A percentile compares a stretch with the other conserved stretches of the same genome.
These are phyloP conservation scores for Diaporthe eres DNA, from an alignment of 2,329 filamentous ascomycete genomes.

Conservation along the genomic window DNA sequence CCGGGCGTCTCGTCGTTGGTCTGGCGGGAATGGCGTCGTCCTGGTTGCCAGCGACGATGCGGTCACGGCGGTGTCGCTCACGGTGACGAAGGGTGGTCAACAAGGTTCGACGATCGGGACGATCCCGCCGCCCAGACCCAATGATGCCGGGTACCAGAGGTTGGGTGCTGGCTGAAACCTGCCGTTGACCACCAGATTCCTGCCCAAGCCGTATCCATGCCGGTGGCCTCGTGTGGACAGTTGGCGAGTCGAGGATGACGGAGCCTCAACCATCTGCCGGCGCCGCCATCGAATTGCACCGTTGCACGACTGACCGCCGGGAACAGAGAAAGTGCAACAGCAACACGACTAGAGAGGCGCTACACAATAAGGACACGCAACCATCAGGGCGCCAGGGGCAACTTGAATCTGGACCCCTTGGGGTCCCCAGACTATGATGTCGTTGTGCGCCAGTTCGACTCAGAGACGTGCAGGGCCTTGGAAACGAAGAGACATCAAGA, in stretches of 20 bases:
- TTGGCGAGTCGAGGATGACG: not conserved
- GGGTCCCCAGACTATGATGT: slow-evolving; percentile 15
- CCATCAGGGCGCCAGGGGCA: not conserved
- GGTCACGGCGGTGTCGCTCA: not conserved
- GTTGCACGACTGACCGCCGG: slow-evolving; percentile 24
- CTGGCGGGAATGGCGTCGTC: not conserved
- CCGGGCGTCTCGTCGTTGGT: not conserved
- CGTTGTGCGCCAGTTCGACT: slow-evolving; percentile 13
- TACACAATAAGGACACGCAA: not conserved
- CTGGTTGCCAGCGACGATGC: not conserved
- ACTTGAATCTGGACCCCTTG: not conserved
- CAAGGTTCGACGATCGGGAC: not conserved
- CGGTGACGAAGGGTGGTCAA: not conserved
- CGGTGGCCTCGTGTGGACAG: not conserved
- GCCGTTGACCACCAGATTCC: not conserved
- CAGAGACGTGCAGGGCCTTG: slow-evolving; percentile 21
- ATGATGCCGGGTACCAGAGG: not conserved
- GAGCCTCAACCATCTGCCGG: slow-evolving; percentile 28
- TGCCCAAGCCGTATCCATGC: not conserved
- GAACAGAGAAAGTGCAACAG: not conserved
- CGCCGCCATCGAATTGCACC: not conserved
- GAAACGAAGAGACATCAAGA: not conserved
- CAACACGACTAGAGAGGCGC: not conserved
- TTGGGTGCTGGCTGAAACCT: not conserved
- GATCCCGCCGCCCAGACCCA: not conserved